phyloP scores from a whole-genome alignment of 2,329 filamentous ascomycete species.

The Colletotrichum tanaceti region DNA sequence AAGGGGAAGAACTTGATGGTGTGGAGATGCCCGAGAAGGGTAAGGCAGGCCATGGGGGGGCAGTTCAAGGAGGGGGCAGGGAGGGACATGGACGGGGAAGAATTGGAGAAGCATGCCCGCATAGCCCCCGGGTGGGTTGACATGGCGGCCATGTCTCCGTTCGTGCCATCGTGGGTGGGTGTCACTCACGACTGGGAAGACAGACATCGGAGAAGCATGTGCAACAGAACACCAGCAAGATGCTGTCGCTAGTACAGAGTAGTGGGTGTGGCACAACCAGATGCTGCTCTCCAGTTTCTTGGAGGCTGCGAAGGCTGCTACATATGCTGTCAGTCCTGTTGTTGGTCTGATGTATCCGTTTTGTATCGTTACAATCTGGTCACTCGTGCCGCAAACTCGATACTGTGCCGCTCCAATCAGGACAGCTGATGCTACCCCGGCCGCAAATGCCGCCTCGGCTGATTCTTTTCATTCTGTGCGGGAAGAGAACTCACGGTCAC shows the following conservation, averaged over 20 bases:
- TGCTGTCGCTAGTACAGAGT: background rate
- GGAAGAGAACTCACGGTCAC: background rate
- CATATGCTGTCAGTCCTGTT: background rate
- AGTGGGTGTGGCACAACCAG: background rate
- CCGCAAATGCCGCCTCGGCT: background rate
- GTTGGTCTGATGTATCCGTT: background rate
- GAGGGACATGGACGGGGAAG: constrained; percentile 14
- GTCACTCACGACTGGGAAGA: background rate
- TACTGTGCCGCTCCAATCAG: constrained; percentile 31
- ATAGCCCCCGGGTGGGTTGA: constrained; percentile 4
- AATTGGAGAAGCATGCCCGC: constrained; percentile 38
- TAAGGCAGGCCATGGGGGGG: too few species aligned
- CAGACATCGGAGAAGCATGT: background rate
- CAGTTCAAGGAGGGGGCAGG: too few species aligned
- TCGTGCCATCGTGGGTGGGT: background rate
- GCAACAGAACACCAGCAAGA: background rate
- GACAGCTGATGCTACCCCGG: background rate
- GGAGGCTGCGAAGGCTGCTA: background rate
- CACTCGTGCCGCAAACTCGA: constrained; percentile 9
- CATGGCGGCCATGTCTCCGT: constrained; percentile 19
- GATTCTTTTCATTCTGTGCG: background rate
- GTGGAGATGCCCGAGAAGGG: constrained; percentile 13
- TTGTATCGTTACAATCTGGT: background rate
- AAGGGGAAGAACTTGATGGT: constrained; percentile 22
- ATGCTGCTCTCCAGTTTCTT: too few species aligned